Base-by-base conservation (phyloP, 2,329 filamentous ascomycete species). In the Thermothelomyces thermophilus region DNA sequence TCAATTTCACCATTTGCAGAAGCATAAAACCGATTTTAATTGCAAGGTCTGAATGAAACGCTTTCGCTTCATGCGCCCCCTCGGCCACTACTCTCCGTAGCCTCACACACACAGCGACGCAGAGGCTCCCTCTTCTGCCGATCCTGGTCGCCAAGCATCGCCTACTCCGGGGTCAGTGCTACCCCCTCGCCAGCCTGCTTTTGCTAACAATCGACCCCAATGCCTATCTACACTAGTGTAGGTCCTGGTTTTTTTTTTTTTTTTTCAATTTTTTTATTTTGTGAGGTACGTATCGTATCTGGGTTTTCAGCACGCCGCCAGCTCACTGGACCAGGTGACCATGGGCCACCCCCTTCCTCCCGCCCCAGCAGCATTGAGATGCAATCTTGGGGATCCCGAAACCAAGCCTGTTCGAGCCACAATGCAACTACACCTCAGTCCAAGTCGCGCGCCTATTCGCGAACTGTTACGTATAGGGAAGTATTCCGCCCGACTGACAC, bases 21-120 rank as follows among this genome's bases (percentile, higher is more conserved):
- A 67, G 71, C 72, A 74, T 74, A 73, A 73, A 62, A 64, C 61
- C 61, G 58, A 62, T 66, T 72, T 71, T 73, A 70, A 73, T 74
- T 73, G 62, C 70, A 65, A 67, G 68, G 69, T 68, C 65, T 60
- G 64, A 60, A 62, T 69, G 66, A 70, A 70, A 71, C 66, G 60
- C 62, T 64, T 68, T 67, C 68, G 61, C 60, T 70, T 74, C 67
- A 74, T 74, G 72, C 72, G 64, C 59, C 64, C n/a, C 66, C 62
- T 65, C 51, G 53, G 54, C 58, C 57, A 58, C 58, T 54, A 45
- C 57, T 10, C 56, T 58, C 57, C 57, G 54, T 55, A 50, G 46
- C 51, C 51, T 51, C 44, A 33, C 24, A n/a, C n/a, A n/a, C n/a
- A n/a, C n/a, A n/a, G 16, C 19, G 16, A 26, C 19, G 44, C 41